Conservation (phyloP, 1,284 basidiomycete genomes). For the Rhodotorula sp. region DNA sequence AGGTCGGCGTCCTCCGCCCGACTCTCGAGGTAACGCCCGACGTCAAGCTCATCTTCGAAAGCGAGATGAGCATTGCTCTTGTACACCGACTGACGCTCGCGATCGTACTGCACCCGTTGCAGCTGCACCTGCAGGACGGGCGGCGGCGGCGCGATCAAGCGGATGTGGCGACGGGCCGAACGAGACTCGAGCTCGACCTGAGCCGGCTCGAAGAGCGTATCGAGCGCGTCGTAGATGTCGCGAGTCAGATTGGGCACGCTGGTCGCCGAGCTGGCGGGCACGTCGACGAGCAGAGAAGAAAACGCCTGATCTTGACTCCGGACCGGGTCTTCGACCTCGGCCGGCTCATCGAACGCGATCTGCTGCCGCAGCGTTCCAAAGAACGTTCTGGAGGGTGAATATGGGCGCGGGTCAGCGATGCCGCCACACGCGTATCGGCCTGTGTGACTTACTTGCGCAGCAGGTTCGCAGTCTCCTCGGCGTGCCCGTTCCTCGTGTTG, state of each 20-base stretch:
- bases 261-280: constrained; percentile 52
- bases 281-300: constrained; percentile 90
- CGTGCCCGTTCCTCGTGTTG: constrained; percentile 37
- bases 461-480: constrained; percentile 8
- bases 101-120: constrained; percentile 95
- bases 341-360: constrained; percentile 23
- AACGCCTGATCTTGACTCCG: constrained; percentile 70
- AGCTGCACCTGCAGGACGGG: constrained; percentile 92
- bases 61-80: constrained; percentile 95
- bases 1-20: constrained; percentile 61
- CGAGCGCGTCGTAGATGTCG: constrained; percentile 91
- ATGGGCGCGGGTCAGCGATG: background rate
- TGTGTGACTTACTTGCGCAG: constrained; percentile 18
- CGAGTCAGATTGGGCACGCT: constrained; percentile 58
- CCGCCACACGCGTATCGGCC: constrained; percentile 17
- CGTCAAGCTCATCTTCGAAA: constrained; percentile 78
- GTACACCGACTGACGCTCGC: constrained; percentile 79
- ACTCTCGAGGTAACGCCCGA: constrained; percentile 79
- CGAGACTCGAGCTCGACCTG: constrained; percentile 79
- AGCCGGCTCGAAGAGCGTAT: constrained; percentile 84
- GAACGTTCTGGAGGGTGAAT: constrained; percentile 19
- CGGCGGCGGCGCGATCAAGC: constrained; percentile 73
- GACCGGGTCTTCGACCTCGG: constrained; percentile 21
- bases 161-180: constrained; percentile 82
- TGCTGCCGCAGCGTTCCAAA: constrained; percentile 33